Evolutionary conservation across 306 rosid genomes (phyloP).

Genomic region (Trifolium repens): DNA sequence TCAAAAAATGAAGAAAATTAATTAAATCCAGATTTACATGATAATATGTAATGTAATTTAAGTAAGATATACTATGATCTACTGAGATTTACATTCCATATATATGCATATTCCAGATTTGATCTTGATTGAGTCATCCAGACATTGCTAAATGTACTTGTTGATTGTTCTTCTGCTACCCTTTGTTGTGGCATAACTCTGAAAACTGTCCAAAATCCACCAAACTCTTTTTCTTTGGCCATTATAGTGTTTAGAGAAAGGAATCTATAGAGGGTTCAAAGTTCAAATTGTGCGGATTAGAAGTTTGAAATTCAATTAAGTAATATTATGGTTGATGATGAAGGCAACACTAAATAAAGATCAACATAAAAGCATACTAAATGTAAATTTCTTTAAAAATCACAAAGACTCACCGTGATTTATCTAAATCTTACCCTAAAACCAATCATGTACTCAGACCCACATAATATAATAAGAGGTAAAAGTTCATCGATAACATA

Average conservation of each 20-base stretch:
- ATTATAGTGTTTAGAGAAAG: not conserved
- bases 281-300: not conserved
- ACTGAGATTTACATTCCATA: not conserved
- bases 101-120: not conserved
- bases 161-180: not conserved
- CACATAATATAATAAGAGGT: too few relatives aligned
- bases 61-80: too few relatives aligned
- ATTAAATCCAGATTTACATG: slow-evolving; percentile 10
- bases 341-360: too few relatives aligned
- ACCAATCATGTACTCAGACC: too few relatives aligned
- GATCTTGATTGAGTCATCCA: not conserved
- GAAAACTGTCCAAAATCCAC: not conserved
- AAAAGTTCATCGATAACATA: too few relatives aligned
- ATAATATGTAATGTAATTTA: not conserved
- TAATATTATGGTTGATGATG: too few relatives aligned
- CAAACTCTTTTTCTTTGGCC: not conserved
- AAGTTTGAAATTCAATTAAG: not conserved
- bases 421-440: too few relatives aligned
- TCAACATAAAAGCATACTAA: too few relatives aligned
- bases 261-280: not conserved
- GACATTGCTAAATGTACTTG: not conserved
- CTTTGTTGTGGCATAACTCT: not conserved
- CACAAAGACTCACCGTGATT: too few relatives aligned
- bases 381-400: too few relatives aligned
- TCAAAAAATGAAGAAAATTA: not conserved